These are phyloP conservation scores for Penicillium ucsense DNA, from an alignment of 495 filamentous ascomycete species.

Conservation along the genomic window DNA sequence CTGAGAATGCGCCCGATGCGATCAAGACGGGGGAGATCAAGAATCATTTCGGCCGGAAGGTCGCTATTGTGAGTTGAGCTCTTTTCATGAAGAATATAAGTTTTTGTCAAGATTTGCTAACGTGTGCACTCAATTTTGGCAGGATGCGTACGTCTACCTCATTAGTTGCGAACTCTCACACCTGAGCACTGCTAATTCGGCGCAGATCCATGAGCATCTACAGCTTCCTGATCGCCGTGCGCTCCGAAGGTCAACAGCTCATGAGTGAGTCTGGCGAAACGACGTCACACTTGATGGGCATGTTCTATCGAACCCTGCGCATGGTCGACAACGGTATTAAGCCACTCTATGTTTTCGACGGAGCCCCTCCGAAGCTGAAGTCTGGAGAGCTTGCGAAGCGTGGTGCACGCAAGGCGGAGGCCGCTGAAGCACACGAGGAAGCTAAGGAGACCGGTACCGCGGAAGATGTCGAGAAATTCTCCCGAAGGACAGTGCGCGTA, in stretches of 20 bases:
- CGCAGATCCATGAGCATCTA: slow-evolving; percentile 95
- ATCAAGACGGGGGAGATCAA: slow-evolving; percentile 96
- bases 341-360: slow-evolving; percentile 95
- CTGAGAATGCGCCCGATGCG: slow-evolving; percentile 86
- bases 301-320: slow-evolving; percentile 97
- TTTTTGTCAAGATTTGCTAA: too few species aligned
- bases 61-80: slow-evolving; percentile 71
- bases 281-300: slow-evolving; percentile 95
- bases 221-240: slow-evolving; percentile 94
- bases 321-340: slow-evolving; percentile 99
- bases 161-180: not conserved
- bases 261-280: slow-evolving; percentile 91
- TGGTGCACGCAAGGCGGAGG: slow-evolving; percentile 81
- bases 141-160: slow-evolving; percentile 71
- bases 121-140: too few species aligned
- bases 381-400: slow-evolving; percentile 92
- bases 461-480: slow-evolving; percentile 97
- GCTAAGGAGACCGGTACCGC: slow-evolving; percentile 96
- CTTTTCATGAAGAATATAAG: too few species aligned
- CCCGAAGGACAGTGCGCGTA: slow-evolving; percentile 86
- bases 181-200: slow-evolving; percentile 9
- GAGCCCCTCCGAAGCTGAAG: slow-evolving; percentile 92
- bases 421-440: slow-evolving; percentile 78
- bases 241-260: slow-evolving; percentile 90
- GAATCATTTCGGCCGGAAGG: slow-evolving; percentile 93